Evolutionary conservation across 805 yeast species (phyloP), one percentile per base, ranked within the genome.

Genomic region (Kodamaea leandrae): DNA sequence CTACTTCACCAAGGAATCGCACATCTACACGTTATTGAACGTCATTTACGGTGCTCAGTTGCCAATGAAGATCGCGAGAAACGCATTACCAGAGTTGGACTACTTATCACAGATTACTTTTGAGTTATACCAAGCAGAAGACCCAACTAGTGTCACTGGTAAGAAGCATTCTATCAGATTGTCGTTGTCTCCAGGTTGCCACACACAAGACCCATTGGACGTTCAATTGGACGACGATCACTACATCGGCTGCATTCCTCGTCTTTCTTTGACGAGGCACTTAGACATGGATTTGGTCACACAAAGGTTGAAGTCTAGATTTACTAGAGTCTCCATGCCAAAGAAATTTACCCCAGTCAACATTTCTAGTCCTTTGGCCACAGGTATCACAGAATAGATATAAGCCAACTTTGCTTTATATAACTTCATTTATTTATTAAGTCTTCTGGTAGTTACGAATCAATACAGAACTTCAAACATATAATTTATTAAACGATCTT

Each of bases 181-280:
- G 46, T 83, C 91, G n/a, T 73, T 93, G 52, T 86, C 96, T 4
- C 98, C 99, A 1, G 99, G 99, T 15, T 93, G 99, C 63, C 97
- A 93, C 64, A 90, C 98, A 0, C 96, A 89, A 55, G 96, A 91
- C 62, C 99, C 99, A 19, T 73, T 93, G 49, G 99, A 93, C 64
- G 96, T 95, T 34, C 96, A 91, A 62, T 72, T 93, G 35, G 99
- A 93, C 64, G 91, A 88, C 34, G 90, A 88, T 58, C 99, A 93
- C 64, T 91, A 93, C 64, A 93, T 93, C 48, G 90, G 96, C 18
- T 91, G 97, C 57, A 93, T 93, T 52, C 95, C 97, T 35, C 80
- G 93, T 54, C 80, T 89, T 41, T 82, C 87, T 43, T 72, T 93
- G 53, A 93, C 99, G 1, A 80, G 96, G 58, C 97, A 93, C 63